These are phyloP conservation scores for Phaeosphaeriaceae sp. DNA, from an alignment of 2,329 filamentous ascomycete species.

Conservation along the genomic window DNA sequence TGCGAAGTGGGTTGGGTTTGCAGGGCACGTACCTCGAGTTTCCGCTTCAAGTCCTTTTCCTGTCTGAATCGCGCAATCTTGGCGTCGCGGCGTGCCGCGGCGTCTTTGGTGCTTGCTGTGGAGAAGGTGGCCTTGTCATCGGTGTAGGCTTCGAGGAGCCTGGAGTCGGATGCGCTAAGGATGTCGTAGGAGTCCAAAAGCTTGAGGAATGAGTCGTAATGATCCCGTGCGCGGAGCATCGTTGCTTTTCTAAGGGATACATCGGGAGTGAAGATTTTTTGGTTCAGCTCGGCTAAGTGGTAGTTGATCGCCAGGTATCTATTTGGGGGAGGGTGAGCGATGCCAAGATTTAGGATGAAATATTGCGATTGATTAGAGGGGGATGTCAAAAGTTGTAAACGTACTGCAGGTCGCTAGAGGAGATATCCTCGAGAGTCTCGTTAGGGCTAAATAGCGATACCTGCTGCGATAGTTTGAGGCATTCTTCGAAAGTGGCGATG, in stretches of 20 bases:
- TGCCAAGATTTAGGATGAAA: slow-evolving; percentile 5
- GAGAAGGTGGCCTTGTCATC: slow-evolving; percentile 77
- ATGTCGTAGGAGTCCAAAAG: slow-evolving; percentile 80
- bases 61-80: slow-evolving; percentile 87
- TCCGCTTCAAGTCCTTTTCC: slow-evolving; percentile 84
- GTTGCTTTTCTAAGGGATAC: slow-evolving; percentile 60
- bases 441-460: slow-evolving; percentile 89
- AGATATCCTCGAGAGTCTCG: slow-evolving; percentile 84
- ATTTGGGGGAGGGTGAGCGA: slow-evolving; percentile 8
- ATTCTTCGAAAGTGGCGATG: slow-evolving; percentile 75
- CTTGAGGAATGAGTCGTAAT: slow-evolving; percentile 80
- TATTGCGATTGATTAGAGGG: background rate
- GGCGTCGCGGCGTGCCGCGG: slow-evolving; percentile 73
- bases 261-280: slow-evolving; percentile 68
- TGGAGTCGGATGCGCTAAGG: slow-evolving; percentile 67
- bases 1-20: background rate
- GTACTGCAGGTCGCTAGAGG: slow-evolving; percentile 82
- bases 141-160: slow-evolving; percentile 73
- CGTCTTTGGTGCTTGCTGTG: slow-evolving; percentile 69
- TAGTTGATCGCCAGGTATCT: slow-evolving; percentile 79
- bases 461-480: slow-evolving; percentile 70
- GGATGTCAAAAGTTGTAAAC: slow-evolving; percentile 8
- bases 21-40: slow-evolving; percentile 67
- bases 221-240: slow-evolving; percentile 68
- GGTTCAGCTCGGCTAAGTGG: slow-evolving; percentile 78